Base-by-base conservation (phyloP, 441 rosid genomes). In the Pelargonium australe region DNA sequence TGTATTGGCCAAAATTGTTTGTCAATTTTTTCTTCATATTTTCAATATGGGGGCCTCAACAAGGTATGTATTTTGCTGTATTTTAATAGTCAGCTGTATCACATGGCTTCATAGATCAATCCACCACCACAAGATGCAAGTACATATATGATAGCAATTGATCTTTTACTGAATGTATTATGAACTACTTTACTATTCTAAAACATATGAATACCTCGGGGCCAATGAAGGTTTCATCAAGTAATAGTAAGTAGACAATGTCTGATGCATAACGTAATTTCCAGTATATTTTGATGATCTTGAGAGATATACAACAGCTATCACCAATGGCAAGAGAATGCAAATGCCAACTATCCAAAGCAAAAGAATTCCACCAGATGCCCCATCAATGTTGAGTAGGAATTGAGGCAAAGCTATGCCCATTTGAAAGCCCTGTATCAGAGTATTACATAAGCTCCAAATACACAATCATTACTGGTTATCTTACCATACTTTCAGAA, bases 401-500 rank as follows among this genome's bases (percentile, higher is more conserved):
- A 95, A 95, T 72, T 86, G 92, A 53, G 99, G 99, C 69, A 95
- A 98, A 68, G 99, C 99, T 57, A 95, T 90, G 74, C 99, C 99
- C 97, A 95, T 89, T 95, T 95, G 96, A 82, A 95, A 95, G 7
- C 99, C 99, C 98, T 92, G 89, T 72, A 76, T 65, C 68, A 73
- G 65, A n/a, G 74, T 17, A 57, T 17, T 13, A 37, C 13, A 64
- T 80, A 65, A 78, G 73, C 41, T 67, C 69, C 68, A 70, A 78
- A 53, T 4, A 45, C 13, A 44, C 13, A 40, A 58, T 28, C 64
- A 40, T 12, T 49, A 20, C 14, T n/a, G 12, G 1, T 55, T 60
- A 14, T 37, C 13, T 37, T 43, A 74, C 12, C 45, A 69, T 70
- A 43, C 34, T 70, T 43, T 17, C 28, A 65, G 12, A 68, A 62